Evolutionary conservation across 2,329 filamentous ascomycete genomes (phyloP), one percentile per base, ranked within the genome.

Genomic region (Fusarium setosum): DNA sequence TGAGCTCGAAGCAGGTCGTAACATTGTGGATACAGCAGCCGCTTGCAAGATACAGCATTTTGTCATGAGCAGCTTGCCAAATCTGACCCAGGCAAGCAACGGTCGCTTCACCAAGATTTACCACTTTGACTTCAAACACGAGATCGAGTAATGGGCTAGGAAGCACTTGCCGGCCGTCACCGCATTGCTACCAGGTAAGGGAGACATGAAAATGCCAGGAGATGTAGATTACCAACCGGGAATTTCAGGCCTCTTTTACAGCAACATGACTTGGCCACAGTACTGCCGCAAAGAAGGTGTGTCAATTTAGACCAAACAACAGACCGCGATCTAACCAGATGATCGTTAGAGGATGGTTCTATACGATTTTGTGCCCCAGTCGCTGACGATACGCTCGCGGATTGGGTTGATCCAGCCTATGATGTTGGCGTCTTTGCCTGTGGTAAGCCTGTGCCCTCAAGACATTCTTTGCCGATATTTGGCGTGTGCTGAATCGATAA

Each of bases 341-440:
- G 40, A 5, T 5, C 12, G 13, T 17, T 21, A 67, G 63, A 44
- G n/a, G 51, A 65, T 23, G 61, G 61, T 1, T 26, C 49, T 8
- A 54, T 67, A n/a, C 42, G 51, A 12, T 67, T 67, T 31, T 65
- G 54, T 24, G 58, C 58, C 5, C 63, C 61, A 10, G 48, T 65
- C 21, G 15, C 57, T 2, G 55, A 55, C 13, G 4, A 50, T n/a
- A 29, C 47, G 7, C 40, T 49, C 18, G 20, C 48, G 0, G 54
- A 67, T 17, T 65, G 61, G 63, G 51, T 62, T 15, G 63, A 67
- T 20, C 54, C 61, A 9, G 44, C 41, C 3, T 51, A 67, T 9
- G 63, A 34, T 26, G 21, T 41, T 26, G 48, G 40, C 6, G 17
- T 18, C 13, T 29, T 49, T n/a, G 17, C 23, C 8, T 24, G 34